Conservation (phyloP, 2,329 filamentous ascomycete species). For the Pestalotiopsis sp. region DNA sequence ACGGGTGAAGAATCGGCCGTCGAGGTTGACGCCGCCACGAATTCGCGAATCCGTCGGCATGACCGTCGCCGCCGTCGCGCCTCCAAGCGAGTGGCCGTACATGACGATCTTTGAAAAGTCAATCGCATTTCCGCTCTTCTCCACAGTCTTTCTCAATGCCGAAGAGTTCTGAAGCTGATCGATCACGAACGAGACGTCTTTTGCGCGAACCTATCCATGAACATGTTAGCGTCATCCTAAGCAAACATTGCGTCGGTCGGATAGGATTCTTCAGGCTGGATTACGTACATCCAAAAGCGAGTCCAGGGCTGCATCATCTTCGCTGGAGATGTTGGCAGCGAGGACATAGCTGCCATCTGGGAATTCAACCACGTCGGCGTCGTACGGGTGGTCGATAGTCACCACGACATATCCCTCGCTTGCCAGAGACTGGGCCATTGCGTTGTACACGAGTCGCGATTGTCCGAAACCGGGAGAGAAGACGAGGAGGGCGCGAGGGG, state of each 20-base stretch:
- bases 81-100: conserved; percentile 17
- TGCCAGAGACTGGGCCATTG: conserved; percentile 40
- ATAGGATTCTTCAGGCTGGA: neutral
- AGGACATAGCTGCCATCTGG: conserved; percentile 34
- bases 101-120: conserved; percentile 11
- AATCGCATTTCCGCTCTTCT: neutral
- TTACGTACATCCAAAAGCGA: conserved; percentile 9
- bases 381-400: conserved; percentile 46
- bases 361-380: conserved; percentile 42
- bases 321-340: conserved; percentile 14
- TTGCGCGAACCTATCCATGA: conserved; percentile 6
- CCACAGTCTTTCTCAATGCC: neutral
- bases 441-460: conserved; percentile 39
- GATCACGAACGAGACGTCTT: conserved; percentile 16
- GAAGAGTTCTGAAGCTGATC: conserved; percentile 12
- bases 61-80: conserved; percentile 6
- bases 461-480: conserved; percentile 38
- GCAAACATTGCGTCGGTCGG: too few relatives aligned
- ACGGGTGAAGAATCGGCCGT: conserved; percentile 23
- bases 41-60: conserved; percentile 11
- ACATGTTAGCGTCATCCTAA: too few relatives aligned
- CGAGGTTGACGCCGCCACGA: conserved; percentile 12
- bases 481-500: conserved; percentile 24
- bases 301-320: conserved; percentile 11
- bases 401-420: conserved; percentile 43